These are phyloP conservation scores for Phytophthora pinifolia DNA, from an alignment of 352 stramenopile genomes.

Conservation along the genomic window DNA sequence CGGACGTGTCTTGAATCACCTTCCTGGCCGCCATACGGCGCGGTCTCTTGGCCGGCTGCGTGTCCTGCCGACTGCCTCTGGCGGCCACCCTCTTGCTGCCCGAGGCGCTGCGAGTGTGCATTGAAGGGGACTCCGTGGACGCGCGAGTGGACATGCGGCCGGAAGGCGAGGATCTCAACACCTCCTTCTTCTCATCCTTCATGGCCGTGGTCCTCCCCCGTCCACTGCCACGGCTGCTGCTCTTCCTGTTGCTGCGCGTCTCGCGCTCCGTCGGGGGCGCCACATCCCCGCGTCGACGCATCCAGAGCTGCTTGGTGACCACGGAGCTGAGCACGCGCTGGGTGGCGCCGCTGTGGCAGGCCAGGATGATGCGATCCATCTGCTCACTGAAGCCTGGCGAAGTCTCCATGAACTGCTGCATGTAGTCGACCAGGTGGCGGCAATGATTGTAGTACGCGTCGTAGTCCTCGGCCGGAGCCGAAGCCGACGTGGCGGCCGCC, in stretches of 20 bases:
- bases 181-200: conserved; percentile 21
- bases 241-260: conserved; percentile 4
- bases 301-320: conserved; percentile 69
- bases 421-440: conserved; percentile 61
- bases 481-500: not conserved
- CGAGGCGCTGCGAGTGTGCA: conserved; percentile 17
- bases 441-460: conserved; percentile 62
- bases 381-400: conserved; percentile 57
- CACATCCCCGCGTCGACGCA: conserved; percentile 29
- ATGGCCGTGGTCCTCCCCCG: conserved; percentile 2
- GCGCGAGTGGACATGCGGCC: conserved; percentile 8
- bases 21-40: conserved; percentile 22
- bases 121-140: conserved; percentile 17
- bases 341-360: conserved; percentile 59
- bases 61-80: conserved; percentile 5
- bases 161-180: conserved; percentile 2
- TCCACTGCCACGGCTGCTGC: conserved; percentile 2
- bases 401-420: conserved; percentile 60
- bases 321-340: conserved; percentile 54
- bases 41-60: conserved; percentile 27
- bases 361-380: conserved; percentile 72
- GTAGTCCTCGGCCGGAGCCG: conserved; percentile 32
- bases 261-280: conserved; percentile 1
- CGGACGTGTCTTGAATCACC: conserved; percentile 20
- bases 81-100: conserved; percentile 21